Evolutionary conservation across 208 protist species (phyloP).

Genomic region (Leishmania gerbilli): DNA sequence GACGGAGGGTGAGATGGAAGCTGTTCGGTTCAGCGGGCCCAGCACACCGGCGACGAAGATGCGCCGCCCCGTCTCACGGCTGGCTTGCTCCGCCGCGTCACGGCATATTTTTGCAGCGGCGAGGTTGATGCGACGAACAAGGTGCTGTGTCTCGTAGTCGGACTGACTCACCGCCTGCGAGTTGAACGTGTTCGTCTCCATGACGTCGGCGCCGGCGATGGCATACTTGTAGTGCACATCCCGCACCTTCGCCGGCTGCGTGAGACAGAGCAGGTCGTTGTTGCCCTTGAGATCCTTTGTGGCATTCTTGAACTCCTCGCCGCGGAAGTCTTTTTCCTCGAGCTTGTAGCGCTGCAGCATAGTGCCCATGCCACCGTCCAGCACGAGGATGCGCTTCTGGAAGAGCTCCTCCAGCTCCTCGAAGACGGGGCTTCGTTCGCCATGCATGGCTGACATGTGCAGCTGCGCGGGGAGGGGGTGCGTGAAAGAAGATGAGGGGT

Average conservation of each 20-base stretch:
- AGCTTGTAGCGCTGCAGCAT: slow-evolving; percentile 94
- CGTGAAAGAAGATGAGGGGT: background rate
- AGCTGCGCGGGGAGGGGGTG: background rate
- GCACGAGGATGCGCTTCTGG: slow-evolving; percentile 71
- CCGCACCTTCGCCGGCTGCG: slow-evolving; percentile 91
- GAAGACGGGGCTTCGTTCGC: slow-evolving; percentile 40
- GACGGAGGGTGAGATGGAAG: slow-evolving; percentile 94
- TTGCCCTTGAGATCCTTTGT: slow-evolving; percentile 95
- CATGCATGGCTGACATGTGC: slow-evolving; percentile 13
- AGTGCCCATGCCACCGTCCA: slow-evolving; percentile 97
- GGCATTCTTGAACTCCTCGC: slow-evolving; percentile 89
- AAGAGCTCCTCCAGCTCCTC: slow-evolving; percentile 61
- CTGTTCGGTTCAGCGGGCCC: slow-evolving; percentile 95
- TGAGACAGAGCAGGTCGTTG: slow-evolving; percentile 96
- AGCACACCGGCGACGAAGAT: slow-evolving; percentile 95
- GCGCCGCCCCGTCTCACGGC: slow-evolving; percentile 45
- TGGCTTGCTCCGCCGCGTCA: slow-evolving; percentile 50
- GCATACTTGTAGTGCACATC: slow-evolving; percentile 94
- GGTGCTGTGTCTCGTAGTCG: slow-evolving; percentile 93
- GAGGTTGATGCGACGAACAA: slow-evolving; percentile 90
- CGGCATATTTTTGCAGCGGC: slow-evolving; percentile 69
- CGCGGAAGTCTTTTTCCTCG: slow-evolving; percentile 79
- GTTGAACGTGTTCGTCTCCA: slow-evolving; percentile 98
- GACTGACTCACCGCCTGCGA: slow-evolving; percentile 91
- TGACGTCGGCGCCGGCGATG: slow-evolving; percentile 94